Evolutionary conservation across 768 basidiomycete genomes (phyloP).

Genomic region (Mycena belliarum): DNA sequence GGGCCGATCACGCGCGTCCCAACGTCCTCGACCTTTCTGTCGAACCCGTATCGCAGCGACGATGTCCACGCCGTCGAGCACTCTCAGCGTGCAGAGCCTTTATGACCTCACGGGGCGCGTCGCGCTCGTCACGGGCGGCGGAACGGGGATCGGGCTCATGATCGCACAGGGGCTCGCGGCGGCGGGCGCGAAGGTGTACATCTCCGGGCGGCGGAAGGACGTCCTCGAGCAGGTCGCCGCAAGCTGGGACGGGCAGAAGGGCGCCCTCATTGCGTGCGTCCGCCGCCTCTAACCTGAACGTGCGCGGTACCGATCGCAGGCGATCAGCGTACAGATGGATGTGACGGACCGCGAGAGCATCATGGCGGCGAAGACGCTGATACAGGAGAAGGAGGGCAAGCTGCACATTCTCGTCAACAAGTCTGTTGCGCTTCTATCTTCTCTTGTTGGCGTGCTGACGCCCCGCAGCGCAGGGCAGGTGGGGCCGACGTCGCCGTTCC

Average conservation of each 20-base stretch:
- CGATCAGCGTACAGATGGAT: conserved; percentile 64
- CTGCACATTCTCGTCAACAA: conserved; percentile 84
- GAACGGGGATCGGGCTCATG: conserved; percentile 59
- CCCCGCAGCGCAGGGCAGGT: conserved; percentile 66
- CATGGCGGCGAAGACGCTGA: conserved; percentile 47
- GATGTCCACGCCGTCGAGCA: conserved; percentile 29
- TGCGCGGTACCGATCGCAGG: conserved; percentile 1
- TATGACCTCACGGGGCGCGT: conserved; percentile 61
- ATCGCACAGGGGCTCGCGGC: conserved; percentile 73
- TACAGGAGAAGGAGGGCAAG: conserved; percentile 64
- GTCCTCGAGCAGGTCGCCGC: conserved; percentile 61
- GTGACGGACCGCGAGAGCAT: conserved; percentile 73
- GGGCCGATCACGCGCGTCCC: neutral
- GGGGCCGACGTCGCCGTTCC: conserved; percentile 63
- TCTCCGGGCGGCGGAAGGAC: conserved; percentile 67
- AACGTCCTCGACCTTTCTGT: conserved; percentile 11
- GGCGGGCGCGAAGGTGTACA: conserved; percentile 81
- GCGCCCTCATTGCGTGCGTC: conserved; percentile 59
- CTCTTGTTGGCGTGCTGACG: neutral
- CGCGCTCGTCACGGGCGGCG: conserved; percentile 55
- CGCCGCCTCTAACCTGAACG: neutral
- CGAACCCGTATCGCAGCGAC: conserved; percentile 2
- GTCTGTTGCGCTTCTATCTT: conserved; percentile 39
- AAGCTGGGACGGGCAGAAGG: conserved; percentile 47
- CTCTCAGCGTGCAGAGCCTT: conserved; percentile 35